Conservation (phyloP, 2,329 filamentous ascomycete genomes). For the Kalaharituber pfeilii region DNA sequence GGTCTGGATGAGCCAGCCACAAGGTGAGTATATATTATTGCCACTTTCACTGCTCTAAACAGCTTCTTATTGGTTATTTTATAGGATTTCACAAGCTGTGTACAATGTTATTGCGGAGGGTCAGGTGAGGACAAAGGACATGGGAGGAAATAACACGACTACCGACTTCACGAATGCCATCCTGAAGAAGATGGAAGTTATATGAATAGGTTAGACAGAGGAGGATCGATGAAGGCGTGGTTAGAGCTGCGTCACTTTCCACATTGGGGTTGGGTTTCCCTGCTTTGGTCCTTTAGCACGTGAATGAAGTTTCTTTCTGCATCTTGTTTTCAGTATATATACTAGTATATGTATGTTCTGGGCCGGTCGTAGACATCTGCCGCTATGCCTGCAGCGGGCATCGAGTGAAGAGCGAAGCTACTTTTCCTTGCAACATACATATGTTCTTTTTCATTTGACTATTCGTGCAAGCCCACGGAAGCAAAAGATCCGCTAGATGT, state of each 20-base stretch:
- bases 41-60: no score
- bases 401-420: no score
- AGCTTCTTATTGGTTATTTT: no score
- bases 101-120: slow-evolving; percentile 75
- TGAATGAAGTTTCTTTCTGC: neutral
- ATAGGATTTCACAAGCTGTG: slow-evolving; percentile 31
- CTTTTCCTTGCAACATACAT: no score
- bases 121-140: slow-evolving; percentile 80
- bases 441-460: no score
- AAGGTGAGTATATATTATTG: no score
- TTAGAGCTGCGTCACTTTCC: neutral
- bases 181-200: slow-evolving; percentile 80
- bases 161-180: slow-evolving; percentile 92
- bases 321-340: no score
- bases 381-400: no score
- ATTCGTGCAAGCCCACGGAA: no score
- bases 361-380: no score
- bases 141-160: slow-evolving; percentile 80
- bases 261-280: neutral
- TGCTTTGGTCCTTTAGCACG: neutral
- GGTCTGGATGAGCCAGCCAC: slow-evolving; percentile 98
- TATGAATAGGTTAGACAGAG: slow-evolving; percentile 33
- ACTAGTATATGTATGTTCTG: no score
- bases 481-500: no score
- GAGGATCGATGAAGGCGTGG: neutral